Evolutionary conservation across 768 basidiomycete genomes (phyloP).

Genomic region (Podaxis carcinomalis): DNA sequence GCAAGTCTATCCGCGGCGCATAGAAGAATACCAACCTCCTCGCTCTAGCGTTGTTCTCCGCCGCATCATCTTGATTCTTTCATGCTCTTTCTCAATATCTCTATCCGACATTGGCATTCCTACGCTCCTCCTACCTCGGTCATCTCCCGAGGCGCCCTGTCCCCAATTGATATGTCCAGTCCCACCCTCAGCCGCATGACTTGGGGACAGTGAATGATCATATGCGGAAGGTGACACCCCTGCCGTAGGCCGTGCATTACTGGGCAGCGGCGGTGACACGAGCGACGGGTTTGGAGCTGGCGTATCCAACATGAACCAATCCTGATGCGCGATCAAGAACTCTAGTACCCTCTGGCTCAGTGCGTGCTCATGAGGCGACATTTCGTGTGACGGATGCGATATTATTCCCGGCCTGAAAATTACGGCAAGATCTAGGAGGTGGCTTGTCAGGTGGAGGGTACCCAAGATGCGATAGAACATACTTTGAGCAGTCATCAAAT

Average conservation of each 20-base stretch:
- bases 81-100: conserved; percentile 23
- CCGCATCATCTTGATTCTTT: conserved; percentile 41
- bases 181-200: conserved; percentile 7
- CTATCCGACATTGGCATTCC: conserved; percentile 11
- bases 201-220: conserved; percentile 11
- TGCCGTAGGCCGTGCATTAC: background rate
- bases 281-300: conserved; percentile 45
- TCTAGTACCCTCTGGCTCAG: conserved; percentile 89
- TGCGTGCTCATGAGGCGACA: conserved; percentile 81
- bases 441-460: background rate
- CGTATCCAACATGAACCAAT: conserved; percentile 90
- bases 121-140: background rate
- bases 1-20: background rate
- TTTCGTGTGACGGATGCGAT: conserved; percentile 82
- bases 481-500: conserved; percentile 96
- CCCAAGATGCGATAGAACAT: conserved; percentile 24
- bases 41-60: conserved; percentile 55
- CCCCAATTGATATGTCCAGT: background rate
- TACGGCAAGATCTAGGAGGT: conserved; percentile 77
- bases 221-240: background rate
- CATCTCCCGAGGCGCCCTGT: background rate
- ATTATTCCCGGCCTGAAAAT: conserved; percentile 96
- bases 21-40: conserved; percentile 23
- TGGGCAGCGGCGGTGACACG: background rate
- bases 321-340: conserved; percentile 94